Evolutionary conservation across 1,139 yeast genomes (phyloP), one percentile per base, ranked within the genome.

Genomic region (Nakaseomyces kungkrabaensis): DNA sequence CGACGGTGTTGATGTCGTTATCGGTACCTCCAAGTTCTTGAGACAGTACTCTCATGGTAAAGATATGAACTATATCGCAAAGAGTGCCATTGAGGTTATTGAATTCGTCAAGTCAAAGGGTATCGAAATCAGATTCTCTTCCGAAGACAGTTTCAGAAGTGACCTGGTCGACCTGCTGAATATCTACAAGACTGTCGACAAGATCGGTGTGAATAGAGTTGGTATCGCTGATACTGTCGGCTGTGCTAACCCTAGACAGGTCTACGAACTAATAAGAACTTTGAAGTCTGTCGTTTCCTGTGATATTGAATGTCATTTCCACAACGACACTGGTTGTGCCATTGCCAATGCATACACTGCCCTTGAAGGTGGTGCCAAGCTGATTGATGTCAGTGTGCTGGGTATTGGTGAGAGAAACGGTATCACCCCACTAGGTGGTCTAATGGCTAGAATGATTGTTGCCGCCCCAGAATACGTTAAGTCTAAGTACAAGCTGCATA

Each of bases 151-250:
- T 6, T 92, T 92, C 79, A 84, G 98, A 75, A 86, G 96, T 45
- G 98, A 92, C 70, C 80, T 92, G 58, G 97, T 92, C 51, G 98
- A 92, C 67, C 76, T 92, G 67, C 79, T 92, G 62, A 90, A 92
- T 75, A 92, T 92, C 63, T 92, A 92, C 76, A 85, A 92, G 72
- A 89, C 97, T 33, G 98, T 92, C 56, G 95, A 87, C 75, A 87
- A 89, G 77, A 89, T 92, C 61, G 98, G 98, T 65, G 97, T 92
- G 52, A 89, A 92, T 77, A 84, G 98, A 73, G 97, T 92, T 50
- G 98, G 98, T 76, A 92, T 92, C 73, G 97, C 98, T 56, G 98
- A 92, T 72, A 92, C 98, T 46, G 97, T 92, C 54, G 98, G 98
- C 48, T 87, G 97, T 70, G 98, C 98, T 56, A 92, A 90, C 75